Evolutionary conservation across 2,329 filamentous ascomycete species (phyloP).

Genomic region (Penicillium oxalicum): DNA sequence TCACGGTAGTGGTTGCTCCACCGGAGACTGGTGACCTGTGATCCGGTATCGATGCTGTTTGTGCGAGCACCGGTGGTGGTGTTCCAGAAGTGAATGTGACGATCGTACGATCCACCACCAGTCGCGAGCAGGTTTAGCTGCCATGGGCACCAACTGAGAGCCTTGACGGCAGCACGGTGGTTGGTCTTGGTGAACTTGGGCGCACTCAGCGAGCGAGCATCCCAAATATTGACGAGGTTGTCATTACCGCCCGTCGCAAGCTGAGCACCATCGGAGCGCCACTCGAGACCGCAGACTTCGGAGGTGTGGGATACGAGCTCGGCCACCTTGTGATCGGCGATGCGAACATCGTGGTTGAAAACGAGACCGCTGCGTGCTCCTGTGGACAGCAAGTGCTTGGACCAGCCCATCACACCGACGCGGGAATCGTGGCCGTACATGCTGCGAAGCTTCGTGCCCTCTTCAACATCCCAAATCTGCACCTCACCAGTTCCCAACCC

Average conservation of each 20-base stretch:
- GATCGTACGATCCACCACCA: conserved; percentile 91
- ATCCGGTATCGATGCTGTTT: conserved; percentile 98
- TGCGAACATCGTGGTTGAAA: conserved; percentile 96
- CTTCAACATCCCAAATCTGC: conserved; percentile 98
- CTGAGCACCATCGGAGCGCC: conserved; percentile 93
- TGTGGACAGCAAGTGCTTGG: conserved; percentile 94
- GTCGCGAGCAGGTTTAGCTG: conserved; percentile 95
- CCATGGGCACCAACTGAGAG: conserved; percentile 97
- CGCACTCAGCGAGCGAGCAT: conserved; percentile 83
- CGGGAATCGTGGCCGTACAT: conserved; percentile 98
- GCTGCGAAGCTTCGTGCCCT: conserved; percentile 90
- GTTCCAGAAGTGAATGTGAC: conserved; percentile 99
- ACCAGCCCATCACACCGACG: conserved; percentile 98
- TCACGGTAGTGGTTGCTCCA: conserved; percentile 98
- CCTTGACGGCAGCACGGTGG: conserved; percentile 98
- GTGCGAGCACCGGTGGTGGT: conserved; percentile 93
- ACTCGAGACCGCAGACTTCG: conserved; percentile 96
- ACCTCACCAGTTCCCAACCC: conserved; percentile 93
- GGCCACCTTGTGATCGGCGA: conserved; percentile 95
- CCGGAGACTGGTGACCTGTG: conserved; percentile 89
- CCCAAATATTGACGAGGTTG: conserved; percentile 99
- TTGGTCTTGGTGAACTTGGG: conserved; percentile 99
- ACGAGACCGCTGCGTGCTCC: conserved; percentile 91
- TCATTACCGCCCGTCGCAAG: conserved; percentile 97
- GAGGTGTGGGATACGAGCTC: conserved; percentile 96